These are phyloP conservation scores for Carallia brachiata DNA, from an alignment of 345 rosid species.

Conservation along the genomic window DNA sequence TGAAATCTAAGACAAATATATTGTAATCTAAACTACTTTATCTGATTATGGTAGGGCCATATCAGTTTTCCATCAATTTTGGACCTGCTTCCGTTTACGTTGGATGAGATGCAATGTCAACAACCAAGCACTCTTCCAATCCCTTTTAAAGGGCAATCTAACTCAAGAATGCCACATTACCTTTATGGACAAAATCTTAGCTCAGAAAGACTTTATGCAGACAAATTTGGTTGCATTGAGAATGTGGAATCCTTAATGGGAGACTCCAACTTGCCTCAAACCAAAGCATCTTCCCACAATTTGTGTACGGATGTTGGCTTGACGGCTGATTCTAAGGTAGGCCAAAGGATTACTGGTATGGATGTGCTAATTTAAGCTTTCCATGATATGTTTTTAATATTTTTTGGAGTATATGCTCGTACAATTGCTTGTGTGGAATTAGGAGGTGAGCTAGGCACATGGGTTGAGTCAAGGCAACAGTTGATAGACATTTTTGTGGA, in stretches of 20 bases:
- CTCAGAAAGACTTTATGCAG: constrained; percentile 17
- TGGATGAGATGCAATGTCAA: constrained; percentile 27
- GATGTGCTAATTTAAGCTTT: neutral
- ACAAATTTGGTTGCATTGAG: constrained; percentile 9
- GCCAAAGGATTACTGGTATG: constrained; percentile 13
- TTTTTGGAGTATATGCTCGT: neutral
- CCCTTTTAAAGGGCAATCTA: constrained; percentile 19
- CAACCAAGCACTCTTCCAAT: constrained; percentile 23
- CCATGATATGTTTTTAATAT: neutral
- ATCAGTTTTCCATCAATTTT: constrained; percentile 52
- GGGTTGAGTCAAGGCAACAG: constrained; percentile 3
- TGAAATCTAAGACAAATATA: neutral
- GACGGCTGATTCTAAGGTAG: constrained; percentile 34
- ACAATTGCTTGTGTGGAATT: neutral
- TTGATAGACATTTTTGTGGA: neutral
- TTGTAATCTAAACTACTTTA: neutral
- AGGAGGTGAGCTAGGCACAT: neutral
- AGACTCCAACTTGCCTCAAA: constrained; percentile 16
- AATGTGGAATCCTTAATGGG: constrained; percentile 8
- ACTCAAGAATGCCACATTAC: constrained; percentile 19
- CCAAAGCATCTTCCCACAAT: constrained; percentile 7
- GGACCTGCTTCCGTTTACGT: constrained; percentile 49
- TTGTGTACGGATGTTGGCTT: constrained; percentile 5
- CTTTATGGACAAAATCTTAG: constrained; percentile 16
- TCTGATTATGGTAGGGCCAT: constrained; percentile 51